A percentile compares a stretch with the other conserved stretches of the same genome.
Evolutionary conservation across 768 basidiomycete species (phyloP).

Genomic region (Tylopilus sp.): DNA sequence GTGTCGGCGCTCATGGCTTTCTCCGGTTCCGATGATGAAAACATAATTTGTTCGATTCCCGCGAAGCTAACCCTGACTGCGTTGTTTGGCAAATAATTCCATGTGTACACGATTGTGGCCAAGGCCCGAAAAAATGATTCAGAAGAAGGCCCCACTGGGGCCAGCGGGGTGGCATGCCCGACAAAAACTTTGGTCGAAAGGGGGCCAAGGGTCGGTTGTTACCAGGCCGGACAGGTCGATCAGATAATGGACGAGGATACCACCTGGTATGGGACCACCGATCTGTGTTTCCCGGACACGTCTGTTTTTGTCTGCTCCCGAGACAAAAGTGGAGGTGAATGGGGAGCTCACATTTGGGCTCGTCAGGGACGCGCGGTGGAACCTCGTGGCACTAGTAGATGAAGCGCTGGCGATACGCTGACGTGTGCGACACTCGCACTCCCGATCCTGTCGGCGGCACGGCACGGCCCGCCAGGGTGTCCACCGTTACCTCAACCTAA

Average conservation of each 20-base stretch:
- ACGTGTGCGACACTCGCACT: slow-evolving; percentile 19
- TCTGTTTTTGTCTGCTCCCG: slow-evolving; percentile 10
- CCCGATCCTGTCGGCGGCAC: slow-evolving; percentile 13
- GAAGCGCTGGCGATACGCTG: slow-evolving; percentile 11
- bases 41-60: slow-evolving; percentile 10
- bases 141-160: background rate
- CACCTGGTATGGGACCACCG: background rate
- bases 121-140: too few species aligned
- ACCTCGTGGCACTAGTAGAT: slow-evolving; percentile 21
- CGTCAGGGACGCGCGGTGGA: slow-evolving; percentile 12
- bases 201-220: slow-evolving; percentile 3
- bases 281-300: background rate
- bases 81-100: background rate
- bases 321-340: slow-evolving; percentile 4
- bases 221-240: slow-evolving; percentile 8
- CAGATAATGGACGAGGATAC: background rate
- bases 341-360: slow-evolving; percentile 1
- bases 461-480: slow-evolving; percentile 1
- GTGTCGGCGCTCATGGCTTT: slow-evolving; percentile 28
- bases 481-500: slow-evolving; percentile 5
- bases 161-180: background rate
- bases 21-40: slow-evolving; percentile 24
- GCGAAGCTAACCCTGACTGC: slow-evolving; percentile 23
- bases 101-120: background rate
- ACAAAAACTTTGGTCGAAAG: slow-evolving; percentile 3